These are phyloP conservation scores for Phellopilus nigrolimitatus DNA, from an alignment of 1,284 basidiomycete genomes.

Conservation along the genomic window DNA sequence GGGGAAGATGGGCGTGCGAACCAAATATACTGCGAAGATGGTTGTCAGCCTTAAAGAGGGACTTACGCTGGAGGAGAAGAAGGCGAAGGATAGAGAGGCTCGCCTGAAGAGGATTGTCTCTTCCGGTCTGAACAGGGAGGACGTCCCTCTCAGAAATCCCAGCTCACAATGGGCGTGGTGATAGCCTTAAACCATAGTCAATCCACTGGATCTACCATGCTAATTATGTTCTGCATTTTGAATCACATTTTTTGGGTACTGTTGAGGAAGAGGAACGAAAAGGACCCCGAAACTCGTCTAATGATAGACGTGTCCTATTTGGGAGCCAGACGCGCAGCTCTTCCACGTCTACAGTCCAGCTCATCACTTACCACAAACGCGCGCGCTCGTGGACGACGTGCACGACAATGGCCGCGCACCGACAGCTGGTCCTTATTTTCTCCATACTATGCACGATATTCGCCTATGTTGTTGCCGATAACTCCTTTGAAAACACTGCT, in stretches of 20 bases:
- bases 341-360: slow-evolving; percentile 6
- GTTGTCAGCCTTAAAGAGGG: slow-evolving; percentile 82
- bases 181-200: neutral
- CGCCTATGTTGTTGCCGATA: slow-evolving; percentile 33
- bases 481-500: slow-evolving; percentile 79
- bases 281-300: too few species aligned
- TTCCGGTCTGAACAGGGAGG: slow-evolving; percentile 73
- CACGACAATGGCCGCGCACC: slow-evolving; percentile 29
- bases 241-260: too few species aligned
- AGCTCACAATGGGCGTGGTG: slow-evolving; percentile 83
- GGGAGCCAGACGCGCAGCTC: slow-evolving; percentile 24
- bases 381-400: slow-evolving; percentile 3
- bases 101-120: slow-evolving; percentile 75
- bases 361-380: slow-evolving; percentile 19
- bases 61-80: slow-evolving; percentile 70
- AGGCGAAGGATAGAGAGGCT: slow-evolving; percentile 56
- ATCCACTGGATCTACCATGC: neutral
- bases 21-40: slow-evolving; percentile 75
- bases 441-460: slow-evolving; percentile 27
- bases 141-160: slow-evolving; percentile 73
- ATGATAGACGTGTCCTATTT: neutral
- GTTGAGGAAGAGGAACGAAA: too few species aligned
- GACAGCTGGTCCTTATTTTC: slow-evolving; percentile 28
- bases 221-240: too few species aligned
- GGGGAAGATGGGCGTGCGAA: slow-evolving; percentile 74